Percentiles rank a stretch among this genome's conserved stretches.
phyloP scores from a whole-genome alignment of 257 asterid species.

The Solanum clarkiae region DNA sequence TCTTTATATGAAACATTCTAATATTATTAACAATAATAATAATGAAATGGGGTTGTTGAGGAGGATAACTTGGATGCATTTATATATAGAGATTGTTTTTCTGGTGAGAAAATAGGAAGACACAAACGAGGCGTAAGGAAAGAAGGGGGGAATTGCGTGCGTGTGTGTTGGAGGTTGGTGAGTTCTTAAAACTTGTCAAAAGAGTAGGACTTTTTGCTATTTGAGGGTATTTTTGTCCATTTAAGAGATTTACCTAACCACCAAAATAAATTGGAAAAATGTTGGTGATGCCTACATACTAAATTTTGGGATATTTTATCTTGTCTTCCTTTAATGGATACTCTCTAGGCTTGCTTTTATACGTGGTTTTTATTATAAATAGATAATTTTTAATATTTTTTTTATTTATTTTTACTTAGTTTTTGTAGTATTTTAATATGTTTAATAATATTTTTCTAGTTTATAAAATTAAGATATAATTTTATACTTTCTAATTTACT shows the following conservation, averaged over 20 bases:
- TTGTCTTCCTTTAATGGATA: too few species aligned
- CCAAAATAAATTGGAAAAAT: background rate
- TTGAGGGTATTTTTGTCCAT: background rate
- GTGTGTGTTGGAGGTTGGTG: background rate
- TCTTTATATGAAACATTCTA: background rate
- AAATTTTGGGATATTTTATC: too few species aligned
- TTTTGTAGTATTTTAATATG: too few species aligned
- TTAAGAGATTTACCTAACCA: background rate
- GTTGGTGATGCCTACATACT: background rate
- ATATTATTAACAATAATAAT: background rate
- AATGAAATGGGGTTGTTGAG: background rate
- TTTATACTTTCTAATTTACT: too few species aligned
- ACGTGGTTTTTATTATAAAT: too few species aligned
- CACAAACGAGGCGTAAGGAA: background rate
- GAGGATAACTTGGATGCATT: background rate
- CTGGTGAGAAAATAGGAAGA: background rate
- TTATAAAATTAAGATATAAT: too few species aligned
- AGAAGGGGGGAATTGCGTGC: background rate
- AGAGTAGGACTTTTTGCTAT: background rate
- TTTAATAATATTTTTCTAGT: too few species aligned
- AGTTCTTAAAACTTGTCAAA: background rate
- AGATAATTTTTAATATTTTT: too few species aligned
- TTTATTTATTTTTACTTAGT: too few species aligned
- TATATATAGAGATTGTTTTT: background rate
- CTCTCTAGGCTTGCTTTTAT: accelerated